Conservation (phyloP, 768 basidiomycete genomes). For the Russula emetica region DNA sequence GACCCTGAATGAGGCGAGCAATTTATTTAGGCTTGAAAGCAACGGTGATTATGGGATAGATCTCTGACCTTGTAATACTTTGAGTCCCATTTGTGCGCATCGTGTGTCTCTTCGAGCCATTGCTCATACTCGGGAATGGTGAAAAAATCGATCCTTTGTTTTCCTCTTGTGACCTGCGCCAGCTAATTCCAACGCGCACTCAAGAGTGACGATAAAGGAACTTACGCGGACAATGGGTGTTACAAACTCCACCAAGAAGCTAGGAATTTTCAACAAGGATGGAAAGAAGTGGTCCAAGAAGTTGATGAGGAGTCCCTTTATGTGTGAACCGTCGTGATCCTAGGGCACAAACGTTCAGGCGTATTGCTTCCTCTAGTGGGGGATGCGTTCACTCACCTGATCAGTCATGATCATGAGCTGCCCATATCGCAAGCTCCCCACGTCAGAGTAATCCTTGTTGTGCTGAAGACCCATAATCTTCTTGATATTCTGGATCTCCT, state of each 20-base stretch:
- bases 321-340: conserved; percentile 99
- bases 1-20: conserved; percentile 55
- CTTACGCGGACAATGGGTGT: conserved; percentile 94
- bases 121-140: conserved; percentile 95
- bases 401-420: conserved; percentile 99
- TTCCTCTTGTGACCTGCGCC: conserved; percentile 68
- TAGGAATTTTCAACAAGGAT: conserved; percentile 82
- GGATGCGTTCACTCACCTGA: conserved; percentile 56
- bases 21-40: not conserved
- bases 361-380: not conserved
- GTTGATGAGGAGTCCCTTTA: conserved; percentile 98
- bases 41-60: not conserved
- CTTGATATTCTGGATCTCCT: conserved; percentile 95
- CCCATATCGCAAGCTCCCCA: conserved; percentile 78
- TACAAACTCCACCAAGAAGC: conserved; percentile 96
- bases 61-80: conserved; percentile 93
- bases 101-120: conserved; percentile 78
- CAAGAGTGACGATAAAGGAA: conserved; percentile 11
- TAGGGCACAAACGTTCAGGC: conserved; percentile 33
- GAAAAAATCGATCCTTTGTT: conserved; percentile 82
- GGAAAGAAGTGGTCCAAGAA: conserved; percentile 97
- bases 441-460: conserved; percentile 77
- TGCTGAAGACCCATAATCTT: conserved; percentile 97
- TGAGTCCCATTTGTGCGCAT: conserved; percentile 76
- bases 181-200: not conserved